A percentile compares a stretch with the other conserved stretches of the same genome.
Conservation (phyloP, 202 grass and related monocot genomes). For the Zoysia matrella region DNA sequence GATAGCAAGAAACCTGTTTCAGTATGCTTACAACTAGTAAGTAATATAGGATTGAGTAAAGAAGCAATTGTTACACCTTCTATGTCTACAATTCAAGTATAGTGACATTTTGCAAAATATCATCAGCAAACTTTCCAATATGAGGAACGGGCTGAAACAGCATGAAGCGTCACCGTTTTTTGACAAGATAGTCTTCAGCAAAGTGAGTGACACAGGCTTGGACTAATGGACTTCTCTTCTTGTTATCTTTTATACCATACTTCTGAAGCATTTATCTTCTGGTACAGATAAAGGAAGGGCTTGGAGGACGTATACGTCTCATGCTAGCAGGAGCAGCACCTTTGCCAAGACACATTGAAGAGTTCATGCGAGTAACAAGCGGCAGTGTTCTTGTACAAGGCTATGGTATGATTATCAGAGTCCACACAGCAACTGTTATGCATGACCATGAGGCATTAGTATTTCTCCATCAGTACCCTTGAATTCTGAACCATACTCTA, state of each 20-base stretch:
- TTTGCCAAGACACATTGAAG: slow-evolving; percentile 81
- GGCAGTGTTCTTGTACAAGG: slow-evolving; percentile 84
- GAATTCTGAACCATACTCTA: background rate
- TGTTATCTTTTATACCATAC: background rate
- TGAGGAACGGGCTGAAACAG: slow-evolving; percentile 82
- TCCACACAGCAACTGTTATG: background rate
- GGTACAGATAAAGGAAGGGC: slow-evolving; percentile 75
- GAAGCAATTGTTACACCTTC: background rate
- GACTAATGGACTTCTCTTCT: background rate
- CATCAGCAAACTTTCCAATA: slow-evolving; percentile 76
- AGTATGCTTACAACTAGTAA: slow-evolving; percentile 94
- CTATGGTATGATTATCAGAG: slow-evolving; percentile 69
- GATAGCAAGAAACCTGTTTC: slow-evolving; percentile 68
- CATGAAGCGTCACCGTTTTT: slow-evolving; percentile 96
- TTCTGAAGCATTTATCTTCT: background rate
- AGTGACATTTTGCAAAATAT: slow-evolving; percentile 7
- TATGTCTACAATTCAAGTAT: slow-evolving; percentile 26
- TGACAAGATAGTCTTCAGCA: slow-evolving; percentile 84
- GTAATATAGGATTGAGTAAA: slow-evolving; percentile 28
- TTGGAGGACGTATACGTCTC: slow-evolving; percentile 75
- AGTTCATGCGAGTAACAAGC: slow-evolving; percentile 85
- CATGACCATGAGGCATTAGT: background rate
- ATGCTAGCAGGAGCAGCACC: slow-evolving; percentile 92
- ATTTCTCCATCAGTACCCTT: background rate
- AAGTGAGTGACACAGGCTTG: slow-evolving; percentile 49